Base-by-base conservation (phyloP, 139 green algal genomes). In the Picochlorum sp. region DNA sequence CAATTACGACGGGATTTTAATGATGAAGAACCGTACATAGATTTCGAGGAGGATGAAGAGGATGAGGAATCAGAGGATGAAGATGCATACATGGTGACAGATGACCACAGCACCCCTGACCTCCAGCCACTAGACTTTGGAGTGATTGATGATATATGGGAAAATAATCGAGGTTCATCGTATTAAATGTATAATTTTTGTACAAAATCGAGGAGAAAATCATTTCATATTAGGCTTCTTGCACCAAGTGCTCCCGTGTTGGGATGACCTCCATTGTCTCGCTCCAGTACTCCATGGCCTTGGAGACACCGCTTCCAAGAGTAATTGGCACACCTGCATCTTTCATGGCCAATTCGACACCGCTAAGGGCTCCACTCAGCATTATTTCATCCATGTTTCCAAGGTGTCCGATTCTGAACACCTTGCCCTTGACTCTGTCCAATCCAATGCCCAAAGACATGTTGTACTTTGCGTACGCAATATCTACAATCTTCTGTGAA, bases 331-430 rank as follows among this genome's bases (percentile, higher is more conserved):
- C 65, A 21, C 89, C 89, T 7, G 80, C 76, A 38, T 96, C 87
- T 13, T 88, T 75, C 71, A 98, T 78, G n/a, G 87, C 80, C 90
- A 98, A 96, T 76, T 98, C 92, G 2, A 82, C 79, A 11, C 91
- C 92, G 21, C 69, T 73, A 20, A 98, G 73, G 20, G 92, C 92
- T 15, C 69, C 72, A 30, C 78, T 68, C 60, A 97, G 72, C 85
- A 93, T 96, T 3, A 98, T 71, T 86, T 98, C 92, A 72, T 98
- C 94, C 80, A 95, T 95, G 80, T 96, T 95, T 61, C 92, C 92
- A 45, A 98, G 75, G 82, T 98, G 92, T 3, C 92, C 92, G 58
- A 98, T 97, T 46, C 91, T 75, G 78, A 97, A 96, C 41, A 98
- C 92, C 82, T 98, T 98, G 72, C 92, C 92, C 49, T 69, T 73